phyloP scores from a whole-genome alignment of 1,284 basidiomycete genomes.

The Malassezia dermatis region DNA sequence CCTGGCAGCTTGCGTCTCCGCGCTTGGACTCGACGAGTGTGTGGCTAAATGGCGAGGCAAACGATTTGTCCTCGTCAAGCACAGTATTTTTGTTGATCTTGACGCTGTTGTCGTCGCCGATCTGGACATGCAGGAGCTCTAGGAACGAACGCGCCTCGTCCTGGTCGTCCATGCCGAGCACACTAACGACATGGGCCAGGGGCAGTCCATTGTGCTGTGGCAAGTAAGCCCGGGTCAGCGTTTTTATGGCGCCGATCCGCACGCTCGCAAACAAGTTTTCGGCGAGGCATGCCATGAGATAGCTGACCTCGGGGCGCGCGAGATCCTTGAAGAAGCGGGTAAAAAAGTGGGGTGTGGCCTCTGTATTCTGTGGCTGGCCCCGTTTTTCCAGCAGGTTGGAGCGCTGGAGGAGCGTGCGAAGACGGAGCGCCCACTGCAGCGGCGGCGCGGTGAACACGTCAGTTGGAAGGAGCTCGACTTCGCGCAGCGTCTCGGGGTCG shows the following conservation, averaged over 20 bases:
- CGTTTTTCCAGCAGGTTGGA: constrained; percentile 57
- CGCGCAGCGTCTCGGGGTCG: constrained; percentile 65
- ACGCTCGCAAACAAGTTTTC: constrained; percentile 53
- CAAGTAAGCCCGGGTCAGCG: constrained; percentile 51
- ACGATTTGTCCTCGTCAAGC: constrained; percentile 52
- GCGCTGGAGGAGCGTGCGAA: constrained; percentile 68
- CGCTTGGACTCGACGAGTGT: constrained; percentile 67
- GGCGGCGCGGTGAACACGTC: constrained; percentile 63
- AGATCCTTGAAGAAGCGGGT: constrained; percentile 54
- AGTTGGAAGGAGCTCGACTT: constrained; percentile 61
- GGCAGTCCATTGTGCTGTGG: constrained; percentile 42
- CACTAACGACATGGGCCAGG: constrained; percentile 19
- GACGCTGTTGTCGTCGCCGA: constrained; percentile 22
- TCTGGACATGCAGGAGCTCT: constrained; percentile 46
- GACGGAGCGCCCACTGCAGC: constrained; percentile 68
- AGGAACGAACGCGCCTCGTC: constrained; percentile 37
- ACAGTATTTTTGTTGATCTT: constrained; percentile 47
- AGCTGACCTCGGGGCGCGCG: constrained; percentile 47
- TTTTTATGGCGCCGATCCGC: constrained; percentile 52
- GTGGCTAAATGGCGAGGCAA: constrained; percentile 46
- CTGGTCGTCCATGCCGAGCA: constrained; percentile 28
- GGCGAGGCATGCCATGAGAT: constrained; percentile 53
- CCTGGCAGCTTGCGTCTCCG: constrained; percentile 56
- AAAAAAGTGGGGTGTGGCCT: constrained; percentile 55
- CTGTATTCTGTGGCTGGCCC: constrained; percentile 50